Percentiles rank a stretch among this genome's conserved stretches.
These are phyloP conservation scores for Remersonia thermophila DNA, from an alignment of 2,329 filamentous ascomycete species.

Conservation along the genomic window DNA sequence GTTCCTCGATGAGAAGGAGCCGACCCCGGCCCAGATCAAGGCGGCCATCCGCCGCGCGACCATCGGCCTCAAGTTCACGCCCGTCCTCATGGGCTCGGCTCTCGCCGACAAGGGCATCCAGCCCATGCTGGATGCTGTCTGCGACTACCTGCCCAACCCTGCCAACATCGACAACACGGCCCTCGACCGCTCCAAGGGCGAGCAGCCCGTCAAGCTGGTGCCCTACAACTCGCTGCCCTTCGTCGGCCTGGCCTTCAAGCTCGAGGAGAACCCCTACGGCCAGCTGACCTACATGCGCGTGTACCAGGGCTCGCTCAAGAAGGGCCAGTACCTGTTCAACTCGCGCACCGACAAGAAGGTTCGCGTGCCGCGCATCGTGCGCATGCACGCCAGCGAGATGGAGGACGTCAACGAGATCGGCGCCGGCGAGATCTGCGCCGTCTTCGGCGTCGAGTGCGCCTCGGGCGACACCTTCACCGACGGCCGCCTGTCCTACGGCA, in stretches of 20 bases:
- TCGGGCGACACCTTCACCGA: constrained; percentile 98
- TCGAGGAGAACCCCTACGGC: constrained; percentile 97
- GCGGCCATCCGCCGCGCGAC: constrained; percentile 84
- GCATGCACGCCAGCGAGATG: constrained; percentile 99
- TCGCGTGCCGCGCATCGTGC: constrained; percentile 90
- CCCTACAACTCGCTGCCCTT: constrained; percentile 91
- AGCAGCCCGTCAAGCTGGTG: constrained; percentile 73
- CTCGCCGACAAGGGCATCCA: constrained; percentile 91
- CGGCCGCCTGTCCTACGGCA: constrained; percentile 79
- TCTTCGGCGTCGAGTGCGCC: constrained; percentile 95
- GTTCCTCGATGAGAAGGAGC: constrained; percentile 77
- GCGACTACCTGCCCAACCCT: constrained; percentile 91
- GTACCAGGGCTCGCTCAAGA: constrained; percentile 83
- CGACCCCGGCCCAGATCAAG: constrained; percentile 73
- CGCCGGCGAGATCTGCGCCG: constrained; percentile 94
- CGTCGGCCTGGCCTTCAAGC: constrained; percentile 92
- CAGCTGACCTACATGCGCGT: constrained; percentile 98
- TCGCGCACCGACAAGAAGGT: constrained; percentile 91
- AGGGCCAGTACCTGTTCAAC: constrained; percentile 86
- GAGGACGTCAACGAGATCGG: constrained; percentile 88
- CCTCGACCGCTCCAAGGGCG: constrained; percentile 66
- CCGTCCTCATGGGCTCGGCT: constrained; percentile 92
- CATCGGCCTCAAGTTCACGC: constrained; percentile 79
- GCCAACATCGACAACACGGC: constrained; percentile 80
- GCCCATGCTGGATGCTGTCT: constrained; percentile 88